Conservation (phyloP, 495 filamentous ascomycete genomes). For the Clohesyomyces aquaticus region DNA sequence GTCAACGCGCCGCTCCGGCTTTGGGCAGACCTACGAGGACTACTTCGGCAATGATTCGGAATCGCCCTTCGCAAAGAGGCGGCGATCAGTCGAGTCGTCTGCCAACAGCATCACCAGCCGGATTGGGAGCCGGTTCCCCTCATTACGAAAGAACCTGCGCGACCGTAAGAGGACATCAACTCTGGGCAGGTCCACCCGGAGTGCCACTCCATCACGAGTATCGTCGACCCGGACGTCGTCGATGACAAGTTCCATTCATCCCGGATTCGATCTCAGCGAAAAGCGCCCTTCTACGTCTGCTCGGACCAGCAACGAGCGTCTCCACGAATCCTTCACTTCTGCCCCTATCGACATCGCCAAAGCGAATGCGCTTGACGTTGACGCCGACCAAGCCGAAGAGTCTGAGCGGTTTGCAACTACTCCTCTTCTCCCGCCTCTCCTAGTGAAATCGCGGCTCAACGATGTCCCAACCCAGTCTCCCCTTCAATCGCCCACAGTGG, state of each 20-base stretch:
- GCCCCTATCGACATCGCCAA: slow-evolving; percentile 62
- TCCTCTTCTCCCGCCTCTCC: slow-evolving; percentile 78
- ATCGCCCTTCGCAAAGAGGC: slow-evolving; percentile 60
- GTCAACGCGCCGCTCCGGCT: slow-evolving; percentile 11
- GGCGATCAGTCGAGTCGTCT: slow-evolving; percentile 66
- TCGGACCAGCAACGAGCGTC: slow-evolving; percentile 66
- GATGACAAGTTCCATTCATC: slow-evolving; percentile 61
- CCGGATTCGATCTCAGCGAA: slow-evolving; percentile 42
- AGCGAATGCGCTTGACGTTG: slow-evolving; percentile 42
- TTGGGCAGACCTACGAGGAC: slow-evolving; percentile 34
- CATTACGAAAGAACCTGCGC: slow-evolving; percentile 68
- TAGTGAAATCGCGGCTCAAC: slow-evolving; percentile 58
- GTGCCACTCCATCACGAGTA: slow-evolving; percentile 53
- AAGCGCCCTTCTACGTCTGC: slow-evolving; percentile 65
- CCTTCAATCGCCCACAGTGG: slow-evolving; percentile 77
- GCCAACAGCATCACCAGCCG: slow-evolving; percentile 67
- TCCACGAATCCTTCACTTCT: slow-evolving; percentile 40
- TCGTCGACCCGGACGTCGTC: slow-evolving; percentile 73
- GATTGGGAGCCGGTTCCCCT: slow-evolving; percentile 72
- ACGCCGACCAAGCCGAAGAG: slow-evolving; percentile 43
- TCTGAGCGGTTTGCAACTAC: slow-evolving; percentile 68
- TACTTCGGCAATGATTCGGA: slow-evolving; percentile 61
- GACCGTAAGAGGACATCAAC: slow-evolving; percentile 55
- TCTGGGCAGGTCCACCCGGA: slow-evolving; percentile 49
- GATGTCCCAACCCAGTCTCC: slow-evolving; percentile 67